Conservation (phyloP, 768 basidiomycete species). For the Termitomyces eurrhizus region DNA sequence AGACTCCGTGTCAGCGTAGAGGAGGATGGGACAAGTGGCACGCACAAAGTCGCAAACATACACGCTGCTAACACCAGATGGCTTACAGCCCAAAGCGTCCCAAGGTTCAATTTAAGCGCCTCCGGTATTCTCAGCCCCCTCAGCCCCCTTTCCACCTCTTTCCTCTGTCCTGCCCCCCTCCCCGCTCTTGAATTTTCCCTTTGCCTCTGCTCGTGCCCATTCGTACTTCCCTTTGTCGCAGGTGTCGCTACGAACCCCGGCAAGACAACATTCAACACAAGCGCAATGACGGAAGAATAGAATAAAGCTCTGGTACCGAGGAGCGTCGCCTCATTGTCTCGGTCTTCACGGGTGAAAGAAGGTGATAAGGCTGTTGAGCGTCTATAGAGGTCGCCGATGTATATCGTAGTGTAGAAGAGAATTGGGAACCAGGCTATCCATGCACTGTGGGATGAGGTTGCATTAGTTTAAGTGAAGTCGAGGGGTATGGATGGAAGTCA, state of each 20-base stretch:
- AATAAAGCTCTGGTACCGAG: conserved; percentile 84
- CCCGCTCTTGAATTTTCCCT: background rate
- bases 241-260: conserved; percentile 54
- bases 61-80: conserved; percentile 70
- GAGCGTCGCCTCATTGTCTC: conserved; percentile 71
- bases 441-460: conserved; percentile 36
- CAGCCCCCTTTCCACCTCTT: background rate
- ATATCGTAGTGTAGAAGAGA: conserved; percentile 84
- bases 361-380: conserved; percentile 28
- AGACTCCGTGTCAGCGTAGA: background rate
- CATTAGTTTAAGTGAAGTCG: background rate
- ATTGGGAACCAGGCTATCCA: conserved; percentile 94
- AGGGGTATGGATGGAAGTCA: conserved; percentile 19
- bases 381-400: conserved; percentile 85
- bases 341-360: conserved; percentile 20
- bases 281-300: conserved; percentile 65
- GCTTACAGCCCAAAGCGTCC: conserved; percentile 73
- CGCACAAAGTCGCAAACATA: conserved; percentile 85
- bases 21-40: conserved; percentile 15
- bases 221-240: conserved; percentile 5
- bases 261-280: conserved; percentile 63
- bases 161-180: conserved; percentile 1
- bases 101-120: conserved; percentile 54
- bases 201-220: background rate
- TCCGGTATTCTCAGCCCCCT: conserved; percentile 29